A percentile compares a stretch with the other conserved stretches of the same genome.
Conservation (phyloP, 1,284 basidiomycete genomes). For the Leccinum fallax region DNA sequence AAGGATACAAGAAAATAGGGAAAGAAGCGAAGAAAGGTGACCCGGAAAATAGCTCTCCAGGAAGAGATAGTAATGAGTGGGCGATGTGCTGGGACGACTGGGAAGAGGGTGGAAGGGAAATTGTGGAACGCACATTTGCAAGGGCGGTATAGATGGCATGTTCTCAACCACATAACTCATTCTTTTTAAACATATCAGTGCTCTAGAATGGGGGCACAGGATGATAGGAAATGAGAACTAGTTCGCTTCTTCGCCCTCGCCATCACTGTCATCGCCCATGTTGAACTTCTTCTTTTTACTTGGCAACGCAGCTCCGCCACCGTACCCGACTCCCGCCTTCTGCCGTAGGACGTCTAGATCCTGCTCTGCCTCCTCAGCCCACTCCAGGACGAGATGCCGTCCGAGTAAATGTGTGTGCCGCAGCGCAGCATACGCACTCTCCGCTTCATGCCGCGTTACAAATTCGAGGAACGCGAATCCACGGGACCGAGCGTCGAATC, state of each 20-base stretch:
- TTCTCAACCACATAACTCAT: background rate
- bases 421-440: slow-evolving; percentile 82
- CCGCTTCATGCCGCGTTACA: slow-evolving; percentile 82
- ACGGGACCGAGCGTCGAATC: slow-evolving; percentile 82
- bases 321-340: slow-evolving; percentile 78
- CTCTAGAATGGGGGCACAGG: background rate
- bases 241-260: slow-evolving; percentile 30
- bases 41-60: background rate
- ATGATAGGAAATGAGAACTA: slow-evolving; percentile 3
- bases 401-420: slow-evolving; percentile 96
- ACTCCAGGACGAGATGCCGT: slow-evolving; percentile 91
- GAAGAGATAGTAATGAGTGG: background rate
- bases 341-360: slow-evolving; percentile 76
- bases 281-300: slow-evolving; percentile 70
- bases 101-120: slow-evolving; percentile 37
- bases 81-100: slow-evolving; percentile 44
- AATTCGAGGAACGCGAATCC: slow-evolving; percentile 98
- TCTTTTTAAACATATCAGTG: background rate
- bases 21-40: background rate
- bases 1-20: slow-evolving; percentile 2
- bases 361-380: slow-evolving; percentile 83
- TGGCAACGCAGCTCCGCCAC: slow-evolving; percentile 65
- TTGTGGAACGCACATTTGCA: background rate
- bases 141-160: background rate
- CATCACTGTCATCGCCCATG: slow-evolving; percentile 45